Evolutionary conservation across 352 stramenopile genomes (phyloP).

Genomic region (Pythium brachiatum): DNA sequence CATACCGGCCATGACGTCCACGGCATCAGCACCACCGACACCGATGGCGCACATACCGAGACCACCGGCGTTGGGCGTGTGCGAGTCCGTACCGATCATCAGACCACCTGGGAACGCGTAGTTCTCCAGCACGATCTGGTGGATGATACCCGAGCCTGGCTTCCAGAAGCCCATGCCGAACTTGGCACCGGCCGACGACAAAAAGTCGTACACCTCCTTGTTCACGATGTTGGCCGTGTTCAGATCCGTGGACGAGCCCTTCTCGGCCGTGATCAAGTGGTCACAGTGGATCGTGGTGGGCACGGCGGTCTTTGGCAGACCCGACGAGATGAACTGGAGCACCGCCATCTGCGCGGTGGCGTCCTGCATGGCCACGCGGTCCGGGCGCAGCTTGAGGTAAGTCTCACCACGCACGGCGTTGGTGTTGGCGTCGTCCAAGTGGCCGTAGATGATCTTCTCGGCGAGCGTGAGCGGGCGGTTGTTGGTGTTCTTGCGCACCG

Average conservation of each 20-base stretch:
- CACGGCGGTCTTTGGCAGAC: constrained; percentile 90
- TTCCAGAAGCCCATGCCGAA: constrained; percentile 95
- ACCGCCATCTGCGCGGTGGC: constrained; percentile 94
- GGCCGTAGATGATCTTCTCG: constrained; percentile 95
- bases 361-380: constrained; percentile 94
- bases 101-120: constrained; percentile 93
- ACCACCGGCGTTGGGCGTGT: constrained; percentile 92
- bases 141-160: constrained; percentile 91
- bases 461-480: constrained; percentile 90
- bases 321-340: constrained; percentile 94
- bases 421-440: constrained; percentile 88
- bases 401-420: constrained; percentile 86
- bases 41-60: constrained; percentile 93
- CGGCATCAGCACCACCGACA: constrained; percentile 90
- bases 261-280: constrained; percentile 94
- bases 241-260: constrained; percentile 86
- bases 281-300: constrained; percentile 94
- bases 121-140: constrained; percentile 95
- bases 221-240: constrained; percentile 88
- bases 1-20: constrained; percentile 94
- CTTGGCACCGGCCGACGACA: constrained; percentile 90
- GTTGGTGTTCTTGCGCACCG: constrained; percentile 86
- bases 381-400: constrained; percentile 91
- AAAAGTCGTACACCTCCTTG: constrained; percentile 93
- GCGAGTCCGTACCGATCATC: constrained; percentile 95